A percentile compares a stretch with the other conserved stretches of the same genome.
These are phyloP conservation scores for Fusarium nanum DNA, from an alignment of 2,329 filamentous ascomycete species.

Conservation along the genomic window DNA sequence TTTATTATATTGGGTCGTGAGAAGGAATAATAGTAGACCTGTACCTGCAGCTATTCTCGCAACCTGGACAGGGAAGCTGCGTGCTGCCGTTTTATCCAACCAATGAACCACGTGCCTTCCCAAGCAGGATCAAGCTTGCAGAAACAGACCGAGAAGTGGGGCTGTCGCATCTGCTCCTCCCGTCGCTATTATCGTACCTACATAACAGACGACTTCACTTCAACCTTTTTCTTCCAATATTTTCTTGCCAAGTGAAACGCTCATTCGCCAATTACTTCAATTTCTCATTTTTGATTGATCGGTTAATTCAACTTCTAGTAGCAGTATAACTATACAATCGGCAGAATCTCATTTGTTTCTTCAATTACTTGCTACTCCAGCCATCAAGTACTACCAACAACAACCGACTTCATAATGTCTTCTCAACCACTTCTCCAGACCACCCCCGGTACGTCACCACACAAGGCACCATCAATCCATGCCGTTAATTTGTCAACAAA, in stretches of 20 bases:
- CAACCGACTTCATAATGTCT: conserved; percentile 73
- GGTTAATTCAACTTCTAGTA: not conserved
- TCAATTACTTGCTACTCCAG: conserved; percentile 5
- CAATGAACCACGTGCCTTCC: conserved; percentile 50
- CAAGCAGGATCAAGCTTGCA: conserved; percentile 25
- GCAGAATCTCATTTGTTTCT: not conserved
- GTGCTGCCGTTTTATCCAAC: conserved; percentile 38
- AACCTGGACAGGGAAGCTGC: not conserved
- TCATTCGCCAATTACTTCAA: conserved; percentile 13
- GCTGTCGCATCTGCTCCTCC: conserved; percentile 22
- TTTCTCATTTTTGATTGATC: conserved; percentile 11
- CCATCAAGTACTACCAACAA: conserved; percentile 13
- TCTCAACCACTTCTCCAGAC: conserved; percentile 96
- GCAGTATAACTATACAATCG: not conserved
- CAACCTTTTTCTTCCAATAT: conserved; percentile 32
- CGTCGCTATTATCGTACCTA: conserved; percentile 33
- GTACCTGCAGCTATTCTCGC: conserved; percentile 6
- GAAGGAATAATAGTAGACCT: not conserved
- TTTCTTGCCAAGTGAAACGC: conserved; percentile 8
- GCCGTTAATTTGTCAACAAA: not conserved
- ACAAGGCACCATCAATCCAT: conserved; percentile 48
- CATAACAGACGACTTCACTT: conserved; percentile 30
- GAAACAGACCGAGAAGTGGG: conserved; percentile 26
- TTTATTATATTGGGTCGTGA: not conserved
- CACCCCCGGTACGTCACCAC: conserved; percentile 76